phyloP scores from a whole-genome alignment of 1,284 basidiomycete genomes.

The Cutaneotrichosporon sp. region DNA sequence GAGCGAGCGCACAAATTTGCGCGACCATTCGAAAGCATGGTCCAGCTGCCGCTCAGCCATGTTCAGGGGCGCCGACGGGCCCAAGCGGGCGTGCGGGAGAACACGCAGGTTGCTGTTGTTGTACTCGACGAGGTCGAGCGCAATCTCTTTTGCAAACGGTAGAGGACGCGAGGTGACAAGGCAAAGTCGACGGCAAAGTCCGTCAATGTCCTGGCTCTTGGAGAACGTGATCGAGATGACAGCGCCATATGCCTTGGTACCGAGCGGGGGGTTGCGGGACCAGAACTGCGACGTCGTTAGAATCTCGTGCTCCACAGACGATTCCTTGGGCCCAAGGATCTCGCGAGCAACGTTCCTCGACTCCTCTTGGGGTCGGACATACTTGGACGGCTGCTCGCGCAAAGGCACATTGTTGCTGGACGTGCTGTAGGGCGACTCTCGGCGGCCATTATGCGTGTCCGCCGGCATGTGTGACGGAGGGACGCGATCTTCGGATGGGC shows the following conservation, averaged over 20 bases:
- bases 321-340: neutral
- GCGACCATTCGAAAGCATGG: conserved; percentile 29
- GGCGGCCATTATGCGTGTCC: neutral
- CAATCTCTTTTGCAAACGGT: neutral
- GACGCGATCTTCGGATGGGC: neutral
- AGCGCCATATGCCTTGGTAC: neutral
- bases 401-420: neutral
- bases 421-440: neutral
- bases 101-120: neutral
- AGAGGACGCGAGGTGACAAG: conserved; percentile 3
- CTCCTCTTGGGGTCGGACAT: neutral
- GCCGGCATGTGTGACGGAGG: neutral
- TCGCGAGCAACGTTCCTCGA: neutral
- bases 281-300: neutral
- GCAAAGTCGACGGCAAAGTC: neutral
- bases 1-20: conserved; percentile 33
- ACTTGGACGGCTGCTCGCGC: neutral
- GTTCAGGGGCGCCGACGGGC: neutral
- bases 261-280: neutral
- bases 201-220: neutral
- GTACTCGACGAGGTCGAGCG: neutral
- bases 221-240: conserved; percentile 2
- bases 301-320: neutral
- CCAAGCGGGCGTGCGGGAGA: conserved; percentile 4
- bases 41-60: conserved; percentile 21